These are phyloP conservation scores for Amylostereum chailletii DNA, from an alignment of 1,284 basidiomycete species.

Conservation along the genomic window DNA sequence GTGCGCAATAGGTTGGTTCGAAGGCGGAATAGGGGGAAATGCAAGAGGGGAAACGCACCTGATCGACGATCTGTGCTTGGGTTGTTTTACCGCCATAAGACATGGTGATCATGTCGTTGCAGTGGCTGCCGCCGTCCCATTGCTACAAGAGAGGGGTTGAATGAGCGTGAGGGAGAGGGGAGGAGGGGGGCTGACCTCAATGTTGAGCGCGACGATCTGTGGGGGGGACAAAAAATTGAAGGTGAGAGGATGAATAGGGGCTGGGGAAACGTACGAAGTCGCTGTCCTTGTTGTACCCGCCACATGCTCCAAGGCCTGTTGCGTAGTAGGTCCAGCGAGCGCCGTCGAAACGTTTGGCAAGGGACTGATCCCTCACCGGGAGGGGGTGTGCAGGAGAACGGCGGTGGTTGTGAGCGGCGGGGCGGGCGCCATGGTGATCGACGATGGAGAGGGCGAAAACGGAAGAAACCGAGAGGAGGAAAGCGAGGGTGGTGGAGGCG, in stretches of 20 bases:
- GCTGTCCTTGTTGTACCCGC: constrained; percentile 19
- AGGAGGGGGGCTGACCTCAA: constrained; percentile 17
- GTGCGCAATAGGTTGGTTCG: constrained; percentile 20
- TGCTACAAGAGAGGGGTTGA: constrained; percentile 13
- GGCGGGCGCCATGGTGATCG: not conserved
- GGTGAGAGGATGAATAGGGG: not conserved
- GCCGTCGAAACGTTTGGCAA: constrained; percentile 18
- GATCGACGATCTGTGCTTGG: constrained; percentile 34
- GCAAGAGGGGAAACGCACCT: constrained; percentile 17
- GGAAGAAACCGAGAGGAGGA: not conserved
- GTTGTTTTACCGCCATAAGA: constrained; percentile 36
- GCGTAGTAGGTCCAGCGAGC: constrained; percentile 26
- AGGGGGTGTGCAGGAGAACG: not conserved
- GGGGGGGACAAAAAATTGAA: not conserved
- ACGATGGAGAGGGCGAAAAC: not conserved
- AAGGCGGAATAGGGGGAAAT: not conserved
- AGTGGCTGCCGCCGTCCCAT: constrained; percentile 27
- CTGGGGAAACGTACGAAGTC: constrained; percentile 24
- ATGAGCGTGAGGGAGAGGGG: not conserved
- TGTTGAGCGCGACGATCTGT: constrained; percentile 31
- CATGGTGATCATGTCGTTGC: constrained; percentile 41
- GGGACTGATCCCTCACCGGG: not conserved
- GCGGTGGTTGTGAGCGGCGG: not conserved
- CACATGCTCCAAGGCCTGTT: constrained; percentile 29
- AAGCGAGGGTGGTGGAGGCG: not conserved